Conservation (phyloP, 768 basidiomycete species). For the Lepiota brunneoincarnata region DNA sequence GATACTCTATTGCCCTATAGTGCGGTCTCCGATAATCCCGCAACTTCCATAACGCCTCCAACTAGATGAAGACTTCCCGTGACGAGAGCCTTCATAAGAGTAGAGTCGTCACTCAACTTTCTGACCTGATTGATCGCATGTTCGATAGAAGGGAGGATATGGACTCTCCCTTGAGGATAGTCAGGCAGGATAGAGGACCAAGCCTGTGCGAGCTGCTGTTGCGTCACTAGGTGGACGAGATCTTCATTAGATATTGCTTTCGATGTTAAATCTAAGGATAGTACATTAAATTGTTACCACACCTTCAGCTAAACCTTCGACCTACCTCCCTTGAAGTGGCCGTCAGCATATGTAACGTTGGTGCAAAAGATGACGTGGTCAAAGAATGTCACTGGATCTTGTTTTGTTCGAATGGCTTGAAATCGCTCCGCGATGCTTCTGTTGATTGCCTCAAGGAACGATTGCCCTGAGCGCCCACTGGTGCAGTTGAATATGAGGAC, state of each 20-base stretch:
- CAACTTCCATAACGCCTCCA: slow-evolving; percentile 91
- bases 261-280: slow-evolving; percentile 68
- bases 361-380: slow-evolving; percentile 92
- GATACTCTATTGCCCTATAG: slow-evolving; percentile 34
- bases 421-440: slow-evolving; percentile 49
- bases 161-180: slow-evolving; percentile 60
- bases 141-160: slow-evolving; percentile 86
- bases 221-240: slow-evolving; percentile 64
- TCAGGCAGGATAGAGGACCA: slow-evolving; percentile 66
- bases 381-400: slow-evolving; percentile 53
- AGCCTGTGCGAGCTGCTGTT: slow-evolving; percentile 70
- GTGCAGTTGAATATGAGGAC: slow-evolving; percentile 95
- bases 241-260: slow-evolving; percentile 62
- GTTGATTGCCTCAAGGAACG: slow-evolving; percentile 64
- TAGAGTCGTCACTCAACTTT: slow-evolving; percentile 28
- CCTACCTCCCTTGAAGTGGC: slow-evolving; percentile 86
- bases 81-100: slow-evolving; percentile 64
- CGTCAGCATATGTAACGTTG: slow-evolving; percentile 92
- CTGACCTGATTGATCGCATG: slow-evolving; percentile 77
- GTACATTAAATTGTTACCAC: not conserved
- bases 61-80: slow-evolving; percentile 92
- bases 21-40: slow-evolving; percentile 70
- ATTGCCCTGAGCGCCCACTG: slow-evolving; percentile 75
- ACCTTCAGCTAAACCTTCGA: not conserved
- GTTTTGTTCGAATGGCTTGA: slow-evolving; percentile 32